phyloP scores from a whole-genome alignment of 2,329 filamentous ascomycete genomes.

The Coniosporium tulheliwenetii region DNA sequence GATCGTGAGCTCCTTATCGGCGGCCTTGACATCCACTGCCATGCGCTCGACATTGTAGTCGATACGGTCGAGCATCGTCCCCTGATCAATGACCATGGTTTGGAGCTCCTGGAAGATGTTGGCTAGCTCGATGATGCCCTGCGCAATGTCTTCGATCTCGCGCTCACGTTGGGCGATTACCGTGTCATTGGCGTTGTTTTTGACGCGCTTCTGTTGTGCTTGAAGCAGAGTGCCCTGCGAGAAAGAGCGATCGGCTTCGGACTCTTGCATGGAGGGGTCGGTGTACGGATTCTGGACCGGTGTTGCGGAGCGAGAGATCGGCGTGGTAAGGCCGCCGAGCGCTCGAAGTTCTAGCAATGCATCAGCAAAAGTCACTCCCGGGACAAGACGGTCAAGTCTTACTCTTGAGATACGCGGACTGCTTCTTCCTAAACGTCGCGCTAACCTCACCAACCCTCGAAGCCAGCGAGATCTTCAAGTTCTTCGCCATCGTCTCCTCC shows the following conservation, averaged over 20 bases:
- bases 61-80: slow-evolving; percentile 34
- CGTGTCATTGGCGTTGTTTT: slow-evolving; percentile 58
- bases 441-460: slow-evolving; percentile 82
- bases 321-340: slow-evolving; percentile 31
- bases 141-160: slow-evolving; percentile 95
- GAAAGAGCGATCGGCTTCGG: slow-evolving; percentile 82
- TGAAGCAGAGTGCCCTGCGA: slow-evolving; percentile 80
- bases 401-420: slow-evolving; percentile 94
- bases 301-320: slow-evolving; percentile 32
- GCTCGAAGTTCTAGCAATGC: slow-evolving; percentile 21
- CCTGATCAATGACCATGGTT: slow-evolving; percentile 56
- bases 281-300: slow-evolving; percentile 50
- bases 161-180: slow-evolving; percentile 83
- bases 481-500: slow-evolving; percentile 90
- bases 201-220: slow-evolving; percentile 43
- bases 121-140: slow-evolving; percentile 91
- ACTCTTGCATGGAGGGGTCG: slow-evolving; percentile 81
- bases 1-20: slow-evolving; percentile 80
- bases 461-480: slow-evolving; percentile 85
- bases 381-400: slow-evolving; percentile 11
- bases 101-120: slow-evolving; percentile 96
- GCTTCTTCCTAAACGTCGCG: slow-evolving; percentile 88
- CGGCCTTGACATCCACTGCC: slow-evolving; percentile 81
- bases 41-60: slow-evolving; percentile 91
- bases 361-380: not conserved